Evolutionary conservation across 1,284 basidiomycete genomes (phyloP).

Genomic region (Fomitopsis schrenkii): DNA sequence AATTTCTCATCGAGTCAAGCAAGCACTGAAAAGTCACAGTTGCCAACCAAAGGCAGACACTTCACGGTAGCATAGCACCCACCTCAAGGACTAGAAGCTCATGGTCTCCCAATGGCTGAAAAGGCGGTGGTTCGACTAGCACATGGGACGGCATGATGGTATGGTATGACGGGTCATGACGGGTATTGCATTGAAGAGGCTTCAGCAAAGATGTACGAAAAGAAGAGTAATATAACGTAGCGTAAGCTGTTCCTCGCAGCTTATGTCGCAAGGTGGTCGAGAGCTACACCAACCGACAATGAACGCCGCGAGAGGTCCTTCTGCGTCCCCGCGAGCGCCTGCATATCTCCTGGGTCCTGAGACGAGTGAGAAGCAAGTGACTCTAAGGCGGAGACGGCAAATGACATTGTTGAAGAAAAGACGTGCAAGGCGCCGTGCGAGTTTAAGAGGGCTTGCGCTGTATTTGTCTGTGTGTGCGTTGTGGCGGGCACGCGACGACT

Average conservation of each 20-base stretch:
- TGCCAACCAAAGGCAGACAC: too few species aligned
- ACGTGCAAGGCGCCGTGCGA: not conserved
- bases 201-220: not conserved
- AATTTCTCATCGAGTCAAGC: too few species aligned
- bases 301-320: conserved; percentile 32
- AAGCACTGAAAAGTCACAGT: too few species aligned
- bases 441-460: not conserved
- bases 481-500: not conserved
- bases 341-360: conserved; percentile 36
- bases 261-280: conserved; percentile 29
- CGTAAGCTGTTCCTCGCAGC: conserved; percentile 26
- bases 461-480: conserved; percentile 17
- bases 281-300: conserved; percentile 25
- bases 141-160: too few species aligned
- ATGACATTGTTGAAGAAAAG: conserved; percentile 31
- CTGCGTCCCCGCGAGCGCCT: conserved; percentile 65
- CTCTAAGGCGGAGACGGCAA: conserved; percentile 52
- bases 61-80: too few species aligned
- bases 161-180: too few species aligned
- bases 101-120: too few species aligned
- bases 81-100: too few species aligned
- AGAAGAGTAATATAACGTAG: not conserved
- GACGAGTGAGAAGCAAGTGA: conserved; percentile 50
- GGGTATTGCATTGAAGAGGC: too few species aligned
- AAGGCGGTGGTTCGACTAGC: too few species aligned